These are phyloP conservation scores for Colletotrichum sp. DNA, from an alignment of 2,329 filamentous ascomycete species.

Conservation along the genomic window DNA sequence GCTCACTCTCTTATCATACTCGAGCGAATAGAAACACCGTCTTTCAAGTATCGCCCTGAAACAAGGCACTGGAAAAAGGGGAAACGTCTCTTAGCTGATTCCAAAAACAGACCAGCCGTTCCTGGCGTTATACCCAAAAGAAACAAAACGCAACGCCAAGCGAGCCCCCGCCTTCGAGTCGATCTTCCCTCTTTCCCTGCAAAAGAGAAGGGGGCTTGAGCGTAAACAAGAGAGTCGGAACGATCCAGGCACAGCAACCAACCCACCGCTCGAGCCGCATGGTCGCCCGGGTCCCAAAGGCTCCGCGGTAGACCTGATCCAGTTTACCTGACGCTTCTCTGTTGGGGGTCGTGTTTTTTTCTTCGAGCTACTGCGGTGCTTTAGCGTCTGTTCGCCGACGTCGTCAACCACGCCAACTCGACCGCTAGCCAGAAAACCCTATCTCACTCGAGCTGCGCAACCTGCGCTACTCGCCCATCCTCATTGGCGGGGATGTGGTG, in stretches of 20 bases:
- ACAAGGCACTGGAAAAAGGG: background rate
- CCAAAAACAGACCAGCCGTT: constrained; percentile 8
- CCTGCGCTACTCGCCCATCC: background rate
- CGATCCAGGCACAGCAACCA: background rate
- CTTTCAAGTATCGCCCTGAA: background rate
- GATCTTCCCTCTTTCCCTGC: background rate
- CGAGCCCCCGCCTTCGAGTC: background rate
- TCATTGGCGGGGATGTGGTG: background rate
- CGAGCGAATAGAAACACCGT: background rate
- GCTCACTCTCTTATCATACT: background rate
- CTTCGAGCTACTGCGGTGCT: background rate
- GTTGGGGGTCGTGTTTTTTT: background rate
- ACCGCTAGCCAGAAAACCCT: background rate
- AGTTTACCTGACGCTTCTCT: background rate
- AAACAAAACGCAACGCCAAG: background rate
- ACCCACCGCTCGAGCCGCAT: constrained; percentile 13
- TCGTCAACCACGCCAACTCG: constrained; percentile 1
- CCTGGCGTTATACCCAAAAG: background rate
- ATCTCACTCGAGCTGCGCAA: background rate
- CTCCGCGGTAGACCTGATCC: background rate
- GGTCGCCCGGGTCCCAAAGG: background rate
- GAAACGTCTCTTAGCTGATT: background rate
- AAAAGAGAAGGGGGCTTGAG: background rate
- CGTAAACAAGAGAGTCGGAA: background rate
- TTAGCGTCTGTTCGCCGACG: constrained; percentile 19